Evolutionary conservation across 2,329 filamentous ascomycete species (phyloP), one percentile per base, ranked within the genome.

Genomic region (Rhinocladiella similis): DNA sequence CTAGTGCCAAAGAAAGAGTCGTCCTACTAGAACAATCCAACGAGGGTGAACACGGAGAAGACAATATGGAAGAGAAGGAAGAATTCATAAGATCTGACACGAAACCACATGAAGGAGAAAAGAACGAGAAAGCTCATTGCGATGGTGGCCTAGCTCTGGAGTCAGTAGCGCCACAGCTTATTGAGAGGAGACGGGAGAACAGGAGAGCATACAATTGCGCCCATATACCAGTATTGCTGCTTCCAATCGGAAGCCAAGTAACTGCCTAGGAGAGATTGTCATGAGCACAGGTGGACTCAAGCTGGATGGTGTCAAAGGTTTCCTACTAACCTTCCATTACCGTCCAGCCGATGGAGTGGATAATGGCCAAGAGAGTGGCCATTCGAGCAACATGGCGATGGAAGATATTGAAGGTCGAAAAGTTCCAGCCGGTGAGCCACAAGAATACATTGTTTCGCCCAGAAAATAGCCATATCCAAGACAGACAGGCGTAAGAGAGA

Each of bases 371-470:
- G 0, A 84, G 53, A 0, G 84, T 85, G 4, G 83, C 78, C 1
- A 88, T 75, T 19, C 85, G 76, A 0, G 87, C 85, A 1, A 85
- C 75, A 76, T 84, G 85, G 0, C 86, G 81, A 67, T 89, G 86
- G 49, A 88, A 88, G 33, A 83, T 78, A 61, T 83, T 88, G 64
- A 83, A 88, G 0, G 83, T 84, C 1, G 79, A 78, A 66, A 86
- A 88, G 9, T 82, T 83, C 85, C 86, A 89, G 0, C 86, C 86
- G 0, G 86, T 89, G 0, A 84, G 66, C 83, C 83, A 86, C 51
- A 87, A 73, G 12, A 88, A 75, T 0, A 84, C 64, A 50, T 89
- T 87, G 58, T 89, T 89, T 9, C 86, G 76, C 65, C 83, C 82
- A 0, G 81, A 83, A 62, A 89, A 89, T 0, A 88, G 68, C 84